Evolutionary conservation across 139 green algal genomes (phyloP).

Genomic region (Picochlorum sp.): DNA sequence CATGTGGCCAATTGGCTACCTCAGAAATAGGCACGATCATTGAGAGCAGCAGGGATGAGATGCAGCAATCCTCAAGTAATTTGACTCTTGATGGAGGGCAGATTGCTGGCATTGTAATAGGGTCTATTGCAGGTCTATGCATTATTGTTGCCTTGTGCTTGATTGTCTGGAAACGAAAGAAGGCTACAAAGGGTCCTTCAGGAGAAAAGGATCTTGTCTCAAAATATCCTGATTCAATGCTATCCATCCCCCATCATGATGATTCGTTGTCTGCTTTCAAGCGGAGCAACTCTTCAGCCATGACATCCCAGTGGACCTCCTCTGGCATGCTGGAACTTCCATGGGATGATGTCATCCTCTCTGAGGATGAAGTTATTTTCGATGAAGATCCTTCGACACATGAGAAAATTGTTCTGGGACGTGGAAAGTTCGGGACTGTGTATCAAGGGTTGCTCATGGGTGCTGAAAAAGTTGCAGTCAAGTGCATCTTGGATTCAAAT

Average conservation of each 20-base stretch:
- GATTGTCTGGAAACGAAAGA: neutral
- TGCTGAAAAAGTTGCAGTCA: constrained; percentile 7
- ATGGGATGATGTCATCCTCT: neutral
- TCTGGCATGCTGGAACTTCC: neutral
- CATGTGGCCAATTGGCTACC: neutral
- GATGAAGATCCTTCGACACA: neutral
- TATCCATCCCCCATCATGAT: no score
- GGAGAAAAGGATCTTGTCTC: neutral
- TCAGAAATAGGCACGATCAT: neutral
- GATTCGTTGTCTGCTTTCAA: no score
- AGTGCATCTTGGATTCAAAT: neutral
- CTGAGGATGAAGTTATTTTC: neutral
- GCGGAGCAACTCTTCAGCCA: neutral
- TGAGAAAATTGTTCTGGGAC: neutral
- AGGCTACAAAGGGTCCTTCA: neutral
- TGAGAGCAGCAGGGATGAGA: no score
- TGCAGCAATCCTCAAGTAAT: no score
- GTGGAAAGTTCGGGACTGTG: constrained; percentile 3
- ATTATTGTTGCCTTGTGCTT: neutral
- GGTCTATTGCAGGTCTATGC: neutral
- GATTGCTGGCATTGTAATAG: neutral
- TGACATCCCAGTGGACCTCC: neutral
- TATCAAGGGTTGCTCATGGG: constrained; percentile 2
- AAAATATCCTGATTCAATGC: no score
- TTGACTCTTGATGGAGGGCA: neutral